Percentiles rank a stretch among this genome's conserved stretches.
phyloP scores from a whole-genome alignment of 2,329 filamentous ascomycete species.

The Botrytis porri region DNA sequence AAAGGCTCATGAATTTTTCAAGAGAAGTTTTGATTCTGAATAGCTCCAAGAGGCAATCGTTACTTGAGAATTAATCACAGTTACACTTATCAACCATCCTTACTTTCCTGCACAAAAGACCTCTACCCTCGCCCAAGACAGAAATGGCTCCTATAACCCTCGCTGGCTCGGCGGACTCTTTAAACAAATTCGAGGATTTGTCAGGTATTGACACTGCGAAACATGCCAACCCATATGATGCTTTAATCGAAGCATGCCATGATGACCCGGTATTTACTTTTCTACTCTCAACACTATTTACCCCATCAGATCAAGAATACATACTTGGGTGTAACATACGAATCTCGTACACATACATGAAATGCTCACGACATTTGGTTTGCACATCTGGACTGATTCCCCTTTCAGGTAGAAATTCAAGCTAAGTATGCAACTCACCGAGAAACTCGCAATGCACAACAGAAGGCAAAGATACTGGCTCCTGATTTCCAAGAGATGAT shows the following conservation, averaged over 20 bases:
- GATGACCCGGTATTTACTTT: constrained; percentile 32
- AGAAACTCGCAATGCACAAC: constrained; percentile 69
- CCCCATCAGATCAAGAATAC: neutral
- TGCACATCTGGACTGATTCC: neutral
- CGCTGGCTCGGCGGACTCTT: constrained; percentile 31
- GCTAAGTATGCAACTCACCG: constrained; percentile 68
- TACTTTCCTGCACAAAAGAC: neutral
- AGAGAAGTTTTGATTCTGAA: neutral
- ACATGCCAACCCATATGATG: constrained; percentile 38
- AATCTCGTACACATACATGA: neutral
- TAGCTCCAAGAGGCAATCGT: neutral
- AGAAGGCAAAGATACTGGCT: constrained; percentile 70
- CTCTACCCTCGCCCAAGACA: neutral
- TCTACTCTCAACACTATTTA: neutral
- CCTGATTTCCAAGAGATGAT: constrained; percentile 66
- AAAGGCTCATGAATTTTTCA: neutral
- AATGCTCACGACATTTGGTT: neutral
- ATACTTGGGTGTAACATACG: neutral
- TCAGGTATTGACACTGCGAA: constrained; percentile 36
- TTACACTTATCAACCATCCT: neutral
- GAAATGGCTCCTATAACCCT: constrained; percentile 26
- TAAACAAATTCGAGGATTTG: constrained; percentile 38
- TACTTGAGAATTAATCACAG: neutral
- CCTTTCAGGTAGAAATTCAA: constrained; percentile 34
- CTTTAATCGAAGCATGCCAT: constrained; percentile 37